Evolutionary conservation across 352 stramenopile species (phyloP), one percentile per base, ranked within the genome.

Genomic region (Pythium inflatum): DNA sequence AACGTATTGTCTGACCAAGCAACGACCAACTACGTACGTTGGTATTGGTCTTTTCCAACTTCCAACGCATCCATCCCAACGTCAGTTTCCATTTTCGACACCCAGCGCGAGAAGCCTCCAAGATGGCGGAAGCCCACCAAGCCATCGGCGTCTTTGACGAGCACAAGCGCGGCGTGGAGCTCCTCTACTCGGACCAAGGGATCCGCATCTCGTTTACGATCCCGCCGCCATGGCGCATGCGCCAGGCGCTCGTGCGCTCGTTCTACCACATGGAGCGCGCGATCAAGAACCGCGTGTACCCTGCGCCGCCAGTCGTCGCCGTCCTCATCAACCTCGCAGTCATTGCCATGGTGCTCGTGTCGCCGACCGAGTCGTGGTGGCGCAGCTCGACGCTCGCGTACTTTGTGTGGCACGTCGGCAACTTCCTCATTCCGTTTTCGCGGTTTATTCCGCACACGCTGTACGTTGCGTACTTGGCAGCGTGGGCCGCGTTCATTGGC

Each of bases 201-300:
- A 88, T 96, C 54, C 84, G 84, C 70, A 76, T 96, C 54, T 90
- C 85, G 38, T 94, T 96, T 72, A 89, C 80, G 28, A 96, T 96
- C 74, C 88, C 88, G 30, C 84, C 87, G 31, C 87, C 85, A 36
- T 91, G 87, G 66, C 81, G 90, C 61, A 70, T 96, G 18, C 87
- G 87, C n/a, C 80, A 90, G 62, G 63, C 64, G 6, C 31, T 80
- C 27, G 71, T 94, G 46, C 87, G 87, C 27, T 77, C 78, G 53
- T 72, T 85, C 41, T 93, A 89, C 71, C 83, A 93, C 70, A 79
- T 94, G 57, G 73, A 94, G 48, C 85, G 87, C 54, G 82, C 83
- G 0, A 69, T 93, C 22, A 79, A 86, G 62, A 79, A 81, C 41
- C 79, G 83, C 63, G 87, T 96, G 51, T 94, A 96, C 70, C 88